phyloP scores from a whole-genome alignment of 2,329 filamentous ascomycete genomes.

The Fusarium odoratissimum region DNA sequence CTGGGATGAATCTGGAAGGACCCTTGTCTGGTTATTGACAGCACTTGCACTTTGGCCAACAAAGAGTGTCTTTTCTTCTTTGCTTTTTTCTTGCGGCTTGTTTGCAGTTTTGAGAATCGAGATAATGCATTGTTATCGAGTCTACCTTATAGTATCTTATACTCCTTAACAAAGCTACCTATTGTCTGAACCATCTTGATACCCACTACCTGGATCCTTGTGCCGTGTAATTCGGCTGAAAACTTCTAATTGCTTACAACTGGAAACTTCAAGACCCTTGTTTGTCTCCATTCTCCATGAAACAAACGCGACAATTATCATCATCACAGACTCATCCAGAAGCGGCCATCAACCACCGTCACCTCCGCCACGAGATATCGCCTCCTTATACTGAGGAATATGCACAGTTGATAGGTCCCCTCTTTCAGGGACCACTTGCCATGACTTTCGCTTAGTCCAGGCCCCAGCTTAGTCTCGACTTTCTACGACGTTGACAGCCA shows the following conservation, averaged over 20 bases:
- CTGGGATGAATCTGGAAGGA: slow-evolving; percentile 3
- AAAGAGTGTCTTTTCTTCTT: not conserved
- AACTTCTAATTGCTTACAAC: not conserved
- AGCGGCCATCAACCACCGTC: slow-evolving; percentile 31
- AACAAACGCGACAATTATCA: slow-evolving; percentile 18
- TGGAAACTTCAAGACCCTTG: slow-evolving; percentile 11
- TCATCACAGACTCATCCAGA: not conserved
- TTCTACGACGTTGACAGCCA: not conserved
- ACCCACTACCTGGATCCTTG: not conserved
- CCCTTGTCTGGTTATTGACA: slow-evolving; percentile 6
- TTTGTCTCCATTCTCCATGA: slow-evolving; percentile 20
- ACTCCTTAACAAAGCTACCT: not conserved
- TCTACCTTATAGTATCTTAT: not conserved
- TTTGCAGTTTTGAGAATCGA: not conserved
- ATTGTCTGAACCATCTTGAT: not conserved
- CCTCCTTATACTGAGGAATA: not conserved
- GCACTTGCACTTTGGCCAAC: slow-evolving; percentile 3
- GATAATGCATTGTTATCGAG: not conserved
- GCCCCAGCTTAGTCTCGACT: not conserved
- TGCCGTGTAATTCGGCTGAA: not conserved
- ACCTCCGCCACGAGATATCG: slow-evolving; percentile 11
- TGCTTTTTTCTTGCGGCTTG: not conserved
- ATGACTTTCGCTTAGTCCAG: not conserved
- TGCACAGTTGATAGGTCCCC: not conserved
- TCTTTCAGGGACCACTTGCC: slow-evolving; percentile 1